Percentiles rank a stretch among this genome's conserved stretches.
Conservation (phyloP, 768 basidiomycete species). For the Lactarius tabidus region DNA sequence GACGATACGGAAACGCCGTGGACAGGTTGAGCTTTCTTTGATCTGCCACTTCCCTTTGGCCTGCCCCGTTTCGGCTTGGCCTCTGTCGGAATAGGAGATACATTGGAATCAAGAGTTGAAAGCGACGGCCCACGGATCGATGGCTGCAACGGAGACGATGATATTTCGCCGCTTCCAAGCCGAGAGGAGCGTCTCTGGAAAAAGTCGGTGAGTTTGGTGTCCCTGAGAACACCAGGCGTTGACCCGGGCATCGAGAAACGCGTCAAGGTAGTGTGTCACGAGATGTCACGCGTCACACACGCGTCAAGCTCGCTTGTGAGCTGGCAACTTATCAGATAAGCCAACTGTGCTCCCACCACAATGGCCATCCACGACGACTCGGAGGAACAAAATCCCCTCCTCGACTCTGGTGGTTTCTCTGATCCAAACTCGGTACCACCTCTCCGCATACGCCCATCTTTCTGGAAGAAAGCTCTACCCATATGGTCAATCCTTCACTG, state of each 20-base stretch:
- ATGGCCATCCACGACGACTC: not conserved
- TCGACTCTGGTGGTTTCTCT: not conserved
- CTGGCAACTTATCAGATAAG: constrained; percentile 10
- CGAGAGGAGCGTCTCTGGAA: constrained; percentile 13
- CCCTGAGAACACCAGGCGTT: constrained; percentile 12
- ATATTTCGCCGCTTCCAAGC: not conserved
- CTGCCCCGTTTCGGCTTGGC: constrained; percentile 23
- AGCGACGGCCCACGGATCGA: not conserved
- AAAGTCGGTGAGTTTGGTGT: constrained; percentile 19
- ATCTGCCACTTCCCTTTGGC: constrained; percentile 29
- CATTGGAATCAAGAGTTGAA: not conserved
- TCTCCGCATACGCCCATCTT: not conserved
- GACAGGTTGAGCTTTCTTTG: constrained; percentile 20
- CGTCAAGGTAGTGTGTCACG: not conserved
- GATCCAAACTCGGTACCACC: not conserved
- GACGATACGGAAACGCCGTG: not conserved
- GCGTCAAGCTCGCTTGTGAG: not conserved
- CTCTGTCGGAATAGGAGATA: not conserved
- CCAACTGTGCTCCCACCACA: not conserved
- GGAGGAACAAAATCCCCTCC: constrained; percentile 23
- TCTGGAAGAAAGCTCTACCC: constrained; percentile 21
- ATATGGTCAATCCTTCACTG: not conserved
- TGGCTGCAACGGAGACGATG: not conserved
- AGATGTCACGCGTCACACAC: not conserved
- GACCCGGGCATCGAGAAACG: constrained; percentile 2